Base-by-base conservation (phyloP, 2,329 filamentous ascomycete species). In the Fusarium annulatum region DNA sequence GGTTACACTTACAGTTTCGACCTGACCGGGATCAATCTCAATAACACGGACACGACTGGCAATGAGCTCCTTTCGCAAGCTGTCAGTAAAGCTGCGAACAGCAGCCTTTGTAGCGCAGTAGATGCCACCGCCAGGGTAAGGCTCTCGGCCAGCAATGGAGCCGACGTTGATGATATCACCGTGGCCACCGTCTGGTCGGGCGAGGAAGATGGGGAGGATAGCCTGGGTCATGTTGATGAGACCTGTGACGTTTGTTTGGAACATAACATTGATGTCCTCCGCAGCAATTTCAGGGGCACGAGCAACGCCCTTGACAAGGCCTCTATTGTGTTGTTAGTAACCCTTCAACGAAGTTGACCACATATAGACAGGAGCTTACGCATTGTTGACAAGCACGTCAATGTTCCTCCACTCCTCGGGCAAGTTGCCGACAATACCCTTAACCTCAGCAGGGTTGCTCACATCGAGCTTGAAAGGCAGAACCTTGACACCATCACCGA, bases 171-270 rank as follows among this genome's bases (percentile, higher is more conserved):
- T 97, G 81, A 99, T 95, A 81, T 98, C 96, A 77, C 96, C 96
- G 48, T 89, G 86, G 64, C 95, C 95, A 67, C 93, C 92, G 64
- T 96, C 88, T 80, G 84, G 89, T 82, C 88, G 93, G 77, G 89
- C 86, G 83, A 94, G 92, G 87, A 95, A 97, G 80, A 95, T 91
- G 59, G 93, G 91, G 23, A 98, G 83, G 46, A 98, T 87, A 51
- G 94, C 94, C 86, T 99, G 96, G 2, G 96, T 98, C 93, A 98
- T 94, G 86, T 96, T 94, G 86, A 99, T 96, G 39, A 99, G 87
- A 34, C 96, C 96, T 4, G 93, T 96, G 59, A 98, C 95, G 81
- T 99, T 99, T 66, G 96, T 98, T 52, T 89, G 85, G 80, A 98
- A 94, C 95, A 98, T 98, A 81, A 91, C 79, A 77, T 93, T 88